These are phyloP conservation scores for Alternaria sp. DNA, from an alignment of 2,329 filamentous ascomycete species.

Conservation along the genomic window DNA sequence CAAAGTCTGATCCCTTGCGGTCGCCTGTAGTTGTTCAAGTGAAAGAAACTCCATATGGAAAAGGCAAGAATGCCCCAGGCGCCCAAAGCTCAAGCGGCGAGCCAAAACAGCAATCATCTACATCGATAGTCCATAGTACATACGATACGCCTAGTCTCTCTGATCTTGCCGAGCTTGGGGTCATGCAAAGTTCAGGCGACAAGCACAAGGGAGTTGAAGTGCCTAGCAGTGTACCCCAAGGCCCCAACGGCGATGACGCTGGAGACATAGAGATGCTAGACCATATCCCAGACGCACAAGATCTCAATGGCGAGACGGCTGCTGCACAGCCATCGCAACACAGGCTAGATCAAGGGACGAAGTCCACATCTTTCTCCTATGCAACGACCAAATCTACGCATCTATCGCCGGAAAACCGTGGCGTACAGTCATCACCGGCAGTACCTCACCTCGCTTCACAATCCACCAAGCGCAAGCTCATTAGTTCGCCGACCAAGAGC, in stretches of 20 bases:
- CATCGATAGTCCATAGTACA: constrained; percentile 34
- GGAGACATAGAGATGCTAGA: neutral
- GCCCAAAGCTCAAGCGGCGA: constrained; percentile 18
- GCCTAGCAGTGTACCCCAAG: neutral
- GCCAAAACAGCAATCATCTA: constrained; percentile 28
- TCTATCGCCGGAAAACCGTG: neutral
- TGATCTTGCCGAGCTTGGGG: neutral
- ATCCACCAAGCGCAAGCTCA: constrained; percentile 32
- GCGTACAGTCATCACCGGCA: neutral
- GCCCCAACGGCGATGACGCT: too few species aligned
- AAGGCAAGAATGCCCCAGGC: constrained; percentile 15
- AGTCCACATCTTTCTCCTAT: neutral
- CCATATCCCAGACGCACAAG: neutral
- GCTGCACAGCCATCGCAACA: neutral
- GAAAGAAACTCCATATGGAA: constrained; percentile 37
- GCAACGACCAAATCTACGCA: neutral
- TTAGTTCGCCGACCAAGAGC: constrained; percentile 23
- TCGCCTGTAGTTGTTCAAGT: constrained; percentile 31
- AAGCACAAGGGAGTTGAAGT: neutral
- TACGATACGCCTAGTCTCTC: constrained; percentile 24
- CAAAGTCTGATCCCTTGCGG: neutral
- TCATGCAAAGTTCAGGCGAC: neutral
- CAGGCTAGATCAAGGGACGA: neutral
- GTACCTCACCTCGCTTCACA: neutral
- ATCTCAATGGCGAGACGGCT: neutral